Base-by-base conservation (phyloP, 1,139 yeast genomes). In the Entelexis paramagnoliae region DNA sequence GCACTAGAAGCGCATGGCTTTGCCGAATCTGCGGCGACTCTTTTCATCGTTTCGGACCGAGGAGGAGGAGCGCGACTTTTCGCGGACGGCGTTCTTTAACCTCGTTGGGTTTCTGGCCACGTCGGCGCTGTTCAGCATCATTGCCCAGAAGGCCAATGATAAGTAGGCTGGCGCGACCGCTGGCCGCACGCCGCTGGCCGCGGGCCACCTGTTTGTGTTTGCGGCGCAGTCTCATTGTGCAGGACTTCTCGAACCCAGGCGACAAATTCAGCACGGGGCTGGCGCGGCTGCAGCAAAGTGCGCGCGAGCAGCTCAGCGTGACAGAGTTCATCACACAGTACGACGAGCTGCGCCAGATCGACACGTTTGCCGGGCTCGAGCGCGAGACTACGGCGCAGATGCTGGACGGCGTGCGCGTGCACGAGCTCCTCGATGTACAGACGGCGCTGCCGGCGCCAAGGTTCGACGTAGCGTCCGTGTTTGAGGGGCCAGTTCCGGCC, bases 31-130 rank as follows among this genome's bases (percentile, higher is more conserved):
- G 47, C 70, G 95, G 51, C 71, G 86, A 52, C 81, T 86, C 47
- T 86, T 86, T 65, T 82, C 89, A 41, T 82, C 93, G 4, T 85
- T 85, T 62, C 69, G 95, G 28, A 80, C 93, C 2, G 95, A 84
- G 59, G 94, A 86, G 59, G 95, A 86, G 62, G 95, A 86, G 64
- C 69, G 91, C 51, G 70, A 74, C 51, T 82, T 80, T 61, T 84
- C 95, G 0, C 72, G 95, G 48, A 75, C 77, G 58, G 95, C 95
- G 0, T 86, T 86, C 66, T 85, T 84, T 71, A 83, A 85, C 59
- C 72, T 86, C 39, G 71, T 86, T 44, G 95, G 95, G 16, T 86
- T 84, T 60, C 67, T 86, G 30, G 87, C 91, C 0, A 78, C 89
- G 14, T 84, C 95, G 64, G 89, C 84, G 17, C 70, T 81, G 41